These are phyloP conservation scores for Pseudonitzschia multiseries DNA, from an alignment of 108 stramenopile species.

Conservation along the genomic window DNA sequence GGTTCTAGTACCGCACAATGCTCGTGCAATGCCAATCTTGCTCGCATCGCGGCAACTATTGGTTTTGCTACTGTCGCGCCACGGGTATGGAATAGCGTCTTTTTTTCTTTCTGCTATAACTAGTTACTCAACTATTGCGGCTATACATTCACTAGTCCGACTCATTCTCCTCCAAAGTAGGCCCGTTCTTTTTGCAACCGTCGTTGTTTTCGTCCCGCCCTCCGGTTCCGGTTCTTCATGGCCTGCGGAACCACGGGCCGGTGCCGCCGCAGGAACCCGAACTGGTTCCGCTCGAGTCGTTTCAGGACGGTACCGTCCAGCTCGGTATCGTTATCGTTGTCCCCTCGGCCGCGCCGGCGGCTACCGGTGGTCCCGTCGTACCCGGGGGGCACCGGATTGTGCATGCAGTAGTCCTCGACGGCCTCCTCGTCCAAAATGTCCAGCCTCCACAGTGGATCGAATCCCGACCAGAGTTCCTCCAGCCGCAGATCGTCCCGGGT, in stretches of 20 bases:
- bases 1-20: background rate
- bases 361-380: constrained; percentile 17
- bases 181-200: constrained; percentile 8
- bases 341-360: background rate
- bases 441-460: constrained; percentile 52
- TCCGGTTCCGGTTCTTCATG: constrained; percentile 24
- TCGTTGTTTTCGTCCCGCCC: constrained; percentile 9
- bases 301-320: background rate
- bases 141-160: background rate
- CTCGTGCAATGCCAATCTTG: no score
- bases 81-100: no score
- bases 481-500: constrained; percentile 61
- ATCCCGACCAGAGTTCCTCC: constrained; percentile 74
- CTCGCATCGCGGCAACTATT: no score
- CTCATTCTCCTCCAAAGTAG: background rate
- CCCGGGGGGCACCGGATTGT: constrained; percentile 61
- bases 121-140: background rate
- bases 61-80: no score
- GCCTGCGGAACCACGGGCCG: constrained; percentile 19
- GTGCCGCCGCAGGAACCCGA: constrained; percentile 12
- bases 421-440: constrained; percentile 56
- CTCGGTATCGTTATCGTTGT: background rate
- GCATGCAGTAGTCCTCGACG: constrained; percentile 69
- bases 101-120: no score
- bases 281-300: constrained; percentile 24